These are phyloP conservation scores for Colletotrichum sublineola DNA, from an alignment of 2,329 filamentous ascomycete genomes.

Conservation along the genomic window DNA sequence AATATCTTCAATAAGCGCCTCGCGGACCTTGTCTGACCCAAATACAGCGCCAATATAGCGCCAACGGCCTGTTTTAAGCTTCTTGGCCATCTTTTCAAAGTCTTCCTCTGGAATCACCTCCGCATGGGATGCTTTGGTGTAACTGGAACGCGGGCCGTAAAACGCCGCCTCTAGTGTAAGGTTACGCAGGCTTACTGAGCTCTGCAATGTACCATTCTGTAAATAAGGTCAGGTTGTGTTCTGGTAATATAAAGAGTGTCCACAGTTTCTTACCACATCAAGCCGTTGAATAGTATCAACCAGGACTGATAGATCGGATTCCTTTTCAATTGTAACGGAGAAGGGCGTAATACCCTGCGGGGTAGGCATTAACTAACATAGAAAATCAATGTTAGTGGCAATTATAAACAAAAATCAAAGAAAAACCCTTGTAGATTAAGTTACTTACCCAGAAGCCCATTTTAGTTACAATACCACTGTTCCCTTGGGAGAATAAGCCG, in stretches of 20 bases:
- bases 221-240: background rate
- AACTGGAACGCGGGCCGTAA: constrained; percentile 35
- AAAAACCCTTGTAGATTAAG: too few species aligned
- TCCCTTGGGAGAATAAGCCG: constrained; percentile 65
- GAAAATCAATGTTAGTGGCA: background rate
- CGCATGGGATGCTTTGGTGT: constrained; percentile 36
- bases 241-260: too few species aligned
- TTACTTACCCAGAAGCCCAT: constrained; percentile 59
- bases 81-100: constrained; percentile 34
- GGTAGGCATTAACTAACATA: constrained; percentile 18
- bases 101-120: constrained; percentile 32
- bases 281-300: constrained; percentile 29
- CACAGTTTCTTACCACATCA: constrained; percentile 4
- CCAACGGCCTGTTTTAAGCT: constrained; percentile 34
- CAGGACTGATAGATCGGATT: constrained; percentile 21
- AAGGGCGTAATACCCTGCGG: constrained; percentile 33
- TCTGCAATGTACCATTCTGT: constrained; percentile 25
- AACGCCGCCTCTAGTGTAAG: constrained; percentile 27
- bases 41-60: constrained; percentile 34
- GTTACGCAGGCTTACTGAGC: constrained; percentile 32
- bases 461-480: constrained; percentile 67
- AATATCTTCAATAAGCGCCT: constrained; percentile 29
- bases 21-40: constrained; percentile 34
- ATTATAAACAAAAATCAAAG: background rate
- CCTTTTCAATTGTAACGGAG: constrained; percentile 30